Evolutionary conservation across 805 yeast species (phyloP).

Genomic region (Geotrichum ghanense): DNA sequence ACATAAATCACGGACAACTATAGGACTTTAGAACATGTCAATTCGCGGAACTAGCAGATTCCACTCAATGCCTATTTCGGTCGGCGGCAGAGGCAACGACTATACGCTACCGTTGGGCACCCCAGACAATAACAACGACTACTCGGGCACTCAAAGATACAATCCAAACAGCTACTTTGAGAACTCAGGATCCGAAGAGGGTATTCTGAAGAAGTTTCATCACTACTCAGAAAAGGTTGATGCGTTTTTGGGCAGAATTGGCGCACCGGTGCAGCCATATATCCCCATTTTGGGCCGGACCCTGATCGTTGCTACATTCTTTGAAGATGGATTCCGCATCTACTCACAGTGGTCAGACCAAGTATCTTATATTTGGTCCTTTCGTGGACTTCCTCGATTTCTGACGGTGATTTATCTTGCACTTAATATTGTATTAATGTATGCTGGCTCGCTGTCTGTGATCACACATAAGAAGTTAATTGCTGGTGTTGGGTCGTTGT

Average conservation of each 20-base stretch:
- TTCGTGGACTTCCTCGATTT: constrained; percentile 68
- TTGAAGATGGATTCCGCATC: constrained; percentile 80
- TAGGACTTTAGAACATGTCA: neutral
- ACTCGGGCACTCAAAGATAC: neutral
- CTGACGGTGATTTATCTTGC: constrained; percentile 63
- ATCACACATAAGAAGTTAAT: constrained; percentile 57
- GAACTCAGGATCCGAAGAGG: neutral
- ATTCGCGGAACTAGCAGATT: constrained; percentile 2
- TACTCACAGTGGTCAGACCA: constrained; percentile 85
- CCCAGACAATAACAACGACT: neutral
- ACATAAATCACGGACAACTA: too few species aligned
- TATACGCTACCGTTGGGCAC: neutral
- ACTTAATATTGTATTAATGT: constrained; percentile 57
- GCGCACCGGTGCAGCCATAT: constrained; percentile 28
- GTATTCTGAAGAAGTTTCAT: constrained; percentile 10
- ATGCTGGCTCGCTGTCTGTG: constrained; percentile 57
- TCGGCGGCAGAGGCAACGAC: constrained; percentile 1
- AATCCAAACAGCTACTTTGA: neutral
- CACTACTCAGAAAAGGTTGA: constrained; percentile 20
- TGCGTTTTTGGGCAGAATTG: constrained; percentile 22
- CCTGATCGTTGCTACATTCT: constrained; percentile 85
- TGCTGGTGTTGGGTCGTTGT: constrained; percentile 57
- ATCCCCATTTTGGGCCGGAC: constrained; percentile 84
- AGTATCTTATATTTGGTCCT: constrained; percentile 68
- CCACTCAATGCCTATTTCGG: constrained; percentile 3